These are phyloP conservation scores for Cyberlindnera lachancei DNA, from an alignment of 805 yeast genomes.

Conservation along the genomic window DNA sequence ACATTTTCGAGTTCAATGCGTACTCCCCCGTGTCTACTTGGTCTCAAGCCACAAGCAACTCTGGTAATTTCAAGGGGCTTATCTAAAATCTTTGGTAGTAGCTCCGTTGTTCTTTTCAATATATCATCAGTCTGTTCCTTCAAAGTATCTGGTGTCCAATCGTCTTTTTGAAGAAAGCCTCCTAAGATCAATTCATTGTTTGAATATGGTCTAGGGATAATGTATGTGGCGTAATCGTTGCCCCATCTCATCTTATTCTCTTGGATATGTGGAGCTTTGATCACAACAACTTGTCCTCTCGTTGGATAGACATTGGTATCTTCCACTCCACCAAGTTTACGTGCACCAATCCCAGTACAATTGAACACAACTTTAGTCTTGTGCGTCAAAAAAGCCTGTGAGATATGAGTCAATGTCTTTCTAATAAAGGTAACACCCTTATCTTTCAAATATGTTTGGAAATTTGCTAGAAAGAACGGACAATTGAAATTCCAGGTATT, in stretches of 20 bases:
- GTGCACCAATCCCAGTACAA: constrained; percentile 72
- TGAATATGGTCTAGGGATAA: constrained; percentile 65
- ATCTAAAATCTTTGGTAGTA: constrained; percentile 42
- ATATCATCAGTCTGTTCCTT: constrained; percentile 54
- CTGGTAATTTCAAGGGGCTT: constrained; percentile 46
- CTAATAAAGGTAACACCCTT: constrained; percentile 47
- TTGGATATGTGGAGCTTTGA: constrained; percentile 59
- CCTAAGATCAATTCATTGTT: constrained; percentile 66
- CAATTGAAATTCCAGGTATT: constrained; percentile 67
- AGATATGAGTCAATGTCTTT: constrained; percentile 41
- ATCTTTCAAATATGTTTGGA: constrained; percentile 35
- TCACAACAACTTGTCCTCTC: constrained; percentile 73
- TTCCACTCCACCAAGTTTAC: constrained; percentile 52
- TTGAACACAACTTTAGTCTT: constrained; percentile 47
- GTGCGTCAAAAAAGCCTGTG: constrained; percentile 39
- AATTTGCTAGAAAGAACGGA: constrained; percentile 47
- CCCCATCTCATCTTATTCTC: constrained; percentile 60
- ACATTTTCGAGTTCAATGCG: constrained; percentile 52
- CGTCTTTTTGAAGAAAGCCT: constrained; percentile 60
- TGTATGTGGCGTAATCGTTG: constrained; percentile 52
- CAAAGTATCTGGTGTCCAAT: constrained; percentile 56
- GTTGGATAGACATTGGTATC: constrained; percentile 62
- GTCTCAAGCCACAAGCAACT: constrained; percentile 70
- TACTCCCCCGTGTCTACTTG: constrained; percentile 68
- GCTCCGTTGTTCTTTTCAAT: constrained; percentile 44